Base-by-base conservation (phyloP, 1,284 basidiomycete species). In the Agaricales sp. region DNA sequence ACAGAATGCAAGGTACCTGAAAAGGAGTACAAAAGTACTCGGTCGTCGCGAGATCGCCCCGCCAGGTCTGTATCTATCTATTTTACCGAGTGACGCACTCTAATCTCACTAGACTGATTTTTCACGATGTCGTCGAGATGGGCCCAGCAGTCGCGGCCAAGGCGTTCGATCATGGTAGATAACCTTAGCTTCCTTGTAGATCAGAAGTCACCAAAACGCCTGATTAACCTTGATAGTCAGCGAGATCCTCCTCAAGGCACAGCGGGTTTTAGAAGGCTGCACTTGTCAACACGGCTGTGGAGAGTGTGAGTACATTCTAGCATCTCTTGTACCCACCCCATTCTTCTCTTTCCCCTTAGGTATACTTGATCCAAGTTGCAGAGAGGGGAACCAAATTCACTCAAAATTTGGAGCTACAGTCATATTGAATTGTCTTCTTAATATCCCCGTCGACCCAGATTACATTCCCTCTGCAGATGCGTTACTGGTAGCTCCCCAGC, bases 1-100 rank as follows among this genome's bases (percentile, higher is more conserved):
- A 93, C 92, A 1, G 92, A 94, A 59, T 94, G 92, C 67, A 92
- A 93, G 63, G 77, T 76, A 1, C 65, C 75, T 13, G 82, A 88
- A 61, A 91, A 92, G 61, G 90, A 92, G 63, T 81, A 83, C 61
- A 79, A 75, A 51, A 64, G 64, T n/a, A 62, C 65, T 3, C 69
- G 75, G 46, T 80, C 83, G 1, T 65, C 65, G 46, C 68, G 89
- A 47, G 87, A 87, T 60, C 72, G 91, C 48, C 88, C 91, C 1
- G 90, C 85, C 8, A 73, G 85, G 86, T 83, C 50, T 23, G 61
- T 51, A 16, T 23, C 43, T 22, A 30, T 44, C 12, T 25, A 20
- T 8, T 45, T 14, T 4, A 38, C 38, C 49, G 23, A 41, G 22
- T 38, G 21, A n/a, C 30, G 11, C 19, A 24, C 43, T 16, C 24